phyloP scores from a whole-genome alignment of 179 eudicot species.

The Nepenthes alata region DNA sequence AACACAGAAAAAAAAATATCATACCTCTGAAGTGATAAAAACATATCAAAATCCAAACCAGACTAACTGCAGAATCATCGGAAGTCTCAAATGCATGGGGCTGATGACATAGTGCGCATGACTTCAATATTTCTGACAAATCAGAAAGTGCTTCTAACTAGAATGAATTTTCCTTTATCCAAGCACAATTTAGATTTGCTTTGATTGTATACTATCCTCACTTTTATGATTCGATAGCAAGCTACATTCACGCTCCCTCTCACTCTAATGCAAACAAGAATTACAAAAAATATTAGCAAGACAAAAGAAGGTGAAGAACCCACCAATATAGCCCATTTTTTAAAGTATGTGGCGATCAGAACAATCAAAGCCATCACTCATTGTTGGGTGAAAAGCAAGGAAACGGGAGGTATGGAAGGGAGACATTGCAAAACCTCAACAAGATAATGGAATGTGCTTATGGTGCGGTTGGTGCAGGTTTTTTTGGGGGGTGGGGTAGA shows the following conservation, averaged over 20 bases:
- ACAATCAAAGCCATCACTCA: no score
- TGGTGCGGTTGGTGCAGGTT: no score
- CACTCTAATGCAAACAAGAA: constrained; percentile 18
- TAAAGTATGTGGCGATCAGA: no score
- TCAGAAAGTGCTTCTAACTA: constrained; percentile 27
- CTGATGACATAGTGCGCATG: constrained; percentile 17
- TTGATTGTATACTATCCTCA: constrained; percentile 12
- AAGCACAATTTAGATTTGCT: constrained; percentile 6
- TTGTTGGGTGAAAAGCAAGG: no score
- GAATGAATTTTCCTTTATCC: constrained; percentile 12
- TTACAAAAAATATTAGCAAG: neutral
- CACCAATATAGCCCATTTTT: neutral
- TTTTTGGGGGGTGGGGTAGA: no score
- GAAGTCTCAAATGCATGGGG: constrained; percentile 30
- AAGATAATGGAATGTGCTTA: no score
- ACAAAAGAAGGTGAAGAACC: neutral
- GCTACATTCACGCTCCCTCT: constrained; percentile 23
- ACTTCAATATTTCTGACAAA: constrained; percentile 19
- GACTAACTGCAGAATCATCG: constrained; percentile 41
- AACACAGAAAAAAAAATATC: neutral
- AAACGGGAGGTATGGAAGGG: no score
- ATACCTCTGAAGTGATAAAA: neutral
- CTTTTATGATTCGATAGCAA: constrained; percentile 13
- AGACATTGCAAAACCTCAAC: no score
- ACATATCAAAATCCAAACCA: constrained; percentile 4